Base-by-base conservation (phyloP, 768 basidiomycete species). In the Hirschioporus abietinus region DNA sequence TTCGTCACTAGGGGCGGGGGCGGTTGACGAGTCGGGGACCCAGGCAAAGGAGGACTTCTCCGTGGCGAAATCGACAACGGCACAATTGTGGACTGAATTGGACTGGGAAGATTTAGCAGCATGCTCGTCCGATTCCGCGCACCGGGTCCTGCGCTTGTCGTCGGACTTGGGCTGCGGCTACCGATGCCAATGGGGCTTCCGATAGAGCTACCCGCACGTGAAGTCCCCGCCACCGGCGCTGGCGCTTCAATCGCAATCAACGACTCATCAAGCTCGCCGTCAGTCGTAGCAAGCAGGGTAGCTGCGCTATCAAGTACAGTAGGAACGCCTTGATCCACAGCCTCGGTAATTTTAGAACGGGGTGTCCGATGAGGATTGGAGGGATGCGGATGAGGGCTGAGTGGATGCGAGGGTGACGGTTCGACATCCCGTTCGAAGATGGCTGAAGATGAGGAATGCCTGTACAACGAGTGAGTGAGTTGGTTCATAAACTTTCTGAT, bases 361-460 rank as follows among this genome's bases (percentile, higher is more conserved):
- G 91, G 84, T 63, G 87, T 89, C 30, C 88, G 85, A 74, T 92
- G 92, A 0, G 92, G 91, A 65, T 71, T 72, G 65, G 71, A 70
- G 65, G 64, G 74, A 74, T 66, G 82, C 77, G 63, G 77, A 74
- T 70, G 80, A 69, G 80, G 71, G 75, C 78, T 71, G 77, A 76
- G 63, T 66, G 35, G 30, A 63, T 58, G 35, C 73, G 68, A 76
- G 67, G 72, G 83, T 35, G 77, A 83, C 18, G 88, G 88, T 70
- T 95, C 93, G 69, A 96, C 93, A 74, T 96, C 93, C 36, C 93
- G 87, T 77, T 96, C 93, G 68, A 96, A 96, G 66, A 95, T 96
- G 42, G 93, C 93, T 0, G 92, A 94, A 0, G 91, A 92, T 0
- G 91, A 92, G 0, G 92, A 94, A 71, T 91, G 86, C 63, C 78